Evolutionary conservation across 2,329 filamentous ascomycete genomes (phyloP), one percentile per base, ranked within the genome.

Genomic region (Penicillium sp.): DNA sequence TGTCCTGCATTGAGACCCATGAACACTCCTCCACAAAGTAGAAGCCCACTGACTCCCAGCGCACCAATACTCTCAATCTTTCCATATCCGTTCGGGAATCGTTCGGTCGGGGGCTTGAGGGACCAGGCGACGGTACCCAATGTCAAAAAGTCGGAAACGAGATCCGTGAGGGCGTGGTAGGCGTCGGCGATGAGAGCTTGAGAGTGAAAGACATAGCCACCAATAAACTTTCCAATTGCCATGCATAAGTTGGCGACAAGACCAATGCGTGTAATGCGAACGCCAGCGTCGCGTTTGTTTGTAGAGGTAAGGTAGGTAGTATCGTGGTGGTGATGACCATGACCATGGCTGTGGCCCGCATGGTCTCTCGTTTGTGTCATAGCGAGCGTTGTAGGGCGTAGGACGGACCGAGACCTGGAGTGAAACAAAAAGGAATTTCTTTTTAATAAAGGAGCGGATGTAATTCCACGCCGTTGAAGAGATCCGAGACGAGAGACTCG

Each of bases 11-110:
- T 86, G 72, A 87, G 82, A 55, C 90, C 90, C 87, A 99, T 97
- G 69, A 95, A 90, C 55, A 95, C 74, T 42, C 93, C 93, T 54
- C 93, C 93, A 40, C 86, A 83, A 2, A 99, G 80, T 61, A 99
- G 77, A 73, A 99, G 87, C 55, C 90, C 85, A 60, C 91, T 96
- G 29, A 99, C 93, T 13, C 92, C 93, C 51, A 99, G 75, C 18
- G 90, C 93, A 16, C 93, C 93, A 65, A 99, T 74, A 63, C 90
- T 95, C 76, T 99, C 93, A n/a, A 99, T 82, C 75, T 99, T 99
- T 66, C 93, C 93, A 67, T 95, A 99, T 1, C 93, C 93, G 62
- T 84, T 83, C 2, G 93, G 93, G 66, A 95, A 99, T 34, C 81
- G 81, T 46, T 87, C 80, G 10, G 88, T 89, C 0, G 93, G 90